A percentile compares a stretch with the other conserved stretches of the same genome.
These are phyloP conservation scores for Triticum dicoccoides DNA, from an alignment of 176 grass and related monocot genomes.

Conservation along the genomic window DNA sequence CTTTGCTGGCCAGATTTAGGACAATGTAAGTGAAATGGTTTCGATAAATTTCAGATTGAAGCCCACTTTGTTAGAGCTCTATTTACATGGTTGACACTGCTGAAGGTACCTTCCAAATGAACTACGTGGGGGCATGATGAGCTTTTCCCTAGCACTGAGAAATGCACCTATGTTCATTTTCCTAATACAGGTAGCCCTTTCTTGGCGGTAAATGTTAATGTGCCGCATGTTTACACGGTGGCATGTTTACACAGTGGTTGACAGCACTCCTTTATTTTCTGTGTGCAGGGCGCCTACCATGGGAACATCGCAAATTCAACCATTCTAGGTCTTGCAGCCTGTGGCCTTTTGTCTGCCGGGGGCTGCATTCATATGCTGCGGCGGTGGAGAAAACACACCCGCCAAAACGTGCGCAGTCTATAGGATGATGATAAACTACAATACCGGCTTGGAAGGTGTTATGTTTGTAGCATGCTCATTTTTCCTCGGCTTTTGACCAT, in stretches of 20 bases:
- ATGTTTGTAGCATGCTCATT: slow-evolving; percentile 17
- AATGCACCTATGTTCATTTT: slow-evolving; percentile 60
- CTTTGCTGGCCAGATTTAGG: slow-evolving; percentile 78
- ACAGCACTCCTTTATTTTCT: slow-evolving; percentile 1
- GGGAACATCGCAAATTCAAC: slow-evolving; percentile 56
- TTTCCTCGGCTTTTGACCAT: not conserved
- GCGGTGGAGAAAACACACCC: slow-evolving; percentile 63
- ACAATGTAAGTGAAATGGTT: slow-evolving; percentile 56
- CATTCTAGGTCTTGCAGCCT: slow-evolving; percentile 62
- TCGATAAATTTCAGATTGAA: no score
- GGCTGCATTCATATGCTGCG: slow-evolving; percentile 60
- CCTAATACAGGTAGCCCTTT: slow-evolving; percentile 48
- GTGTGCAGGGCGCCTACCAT: slow-evolving; percentile 48
- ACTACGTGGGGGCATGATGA: slow-evolving; percentile 95
- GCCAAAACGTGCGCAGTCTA: slow-evolving; percentile 53
- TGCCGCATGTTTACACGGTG: not conserved
- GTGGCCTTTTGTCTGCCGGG: slow-evolving; percentile 54
- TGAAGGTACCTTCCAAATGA: slow-evolving; percentile 93
- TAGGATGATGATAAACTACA: slow-evolving; percentile 7
- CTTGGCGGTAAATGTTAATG: not conserved
- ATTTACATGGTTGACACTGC: slow-evolving; percentile 23
- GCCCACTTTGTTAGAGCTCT: not conserved
- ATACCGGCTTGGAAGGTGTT: not conserved
- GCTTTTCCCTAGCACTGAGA: slow-evolving; percentile 59
- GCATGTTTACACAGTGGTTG: not conserved